Evolutionary conservation across 2,329 filamentous ascomycete genomes (phyloP).

Genomic region (Colletotrichum euphorbiae): DNA sequence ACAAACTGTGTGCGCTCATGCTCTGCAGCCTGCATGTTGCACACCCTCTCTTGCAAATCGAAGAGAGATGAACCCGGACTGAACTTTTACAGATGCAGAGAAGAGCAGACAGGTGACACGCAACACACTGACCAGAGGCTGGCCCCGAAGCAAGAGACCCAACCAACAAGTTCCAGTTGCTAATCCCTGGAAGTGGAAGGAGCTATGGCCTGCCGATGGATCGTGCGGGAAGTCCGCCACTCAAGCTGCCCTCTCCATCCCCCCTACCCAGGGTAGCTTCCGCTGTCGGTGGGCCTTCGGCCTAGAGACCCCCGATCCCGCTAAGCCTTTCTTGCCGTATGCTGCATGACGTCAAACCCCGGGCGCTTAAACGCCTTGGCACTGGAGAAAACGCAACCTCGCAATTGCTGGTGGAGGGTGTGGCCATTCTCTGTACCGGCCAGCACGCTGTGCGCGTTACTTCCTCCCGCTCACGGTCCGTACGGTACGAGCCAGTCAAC

Average conservation of each 20-base stretch:
- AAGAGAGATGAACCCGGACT: neutral
- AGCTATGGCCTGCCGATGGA: slow-evolving; percentile 27
- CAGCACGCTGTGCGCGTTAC: slow-evolving; percentile 18
- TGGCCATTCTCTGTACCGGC: neutral
- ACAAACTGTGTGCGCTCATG: slow-evolving; percentile 32
- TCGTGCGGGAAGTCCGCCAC: slow-evolving; percentile 31
- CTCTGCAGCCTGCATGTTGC: slow-evolving; percentile 36
- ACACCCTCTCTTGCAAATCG: neutral
- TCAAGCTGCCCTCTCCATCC: slow-evolving; percentile 1
- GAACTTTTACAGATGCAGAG: neutral
- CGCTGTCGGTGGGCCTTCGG: slow-evolving; percentile 31
- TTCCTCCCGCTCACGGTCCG: slow-evolving; percentile 18
- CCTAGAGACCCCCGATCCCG: slow-evolving; percentile 27
- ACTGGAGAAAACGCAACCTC: neutral
- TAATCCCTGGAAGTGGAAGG: slow-evolving; percentile 6
- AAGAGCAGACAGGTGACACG: neutral
- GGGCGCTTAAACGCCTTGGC: slow-evolving; percentile 39
- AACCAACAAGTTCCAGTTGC: slow-evolving; percentile 19
- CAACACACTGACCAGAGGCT: slow-evolving; percentile 8
- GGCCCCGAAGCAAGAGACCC: neutral
- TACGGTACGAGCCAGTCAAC: neutral
- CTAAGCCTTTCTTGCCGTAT: slow-evolving; percentile 22
- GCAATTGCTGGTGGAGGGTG: neutral
- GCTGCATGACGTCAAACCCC: slow-evolving; percentile 37
- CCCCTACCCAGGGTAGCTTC: slow-evolving; percentile 9